Evolutionary conservation across 768 basidiomycete genomes (phyloP), one percentile per base, ranked within the genome.

Genomic region (Russula earlei): DNA sequence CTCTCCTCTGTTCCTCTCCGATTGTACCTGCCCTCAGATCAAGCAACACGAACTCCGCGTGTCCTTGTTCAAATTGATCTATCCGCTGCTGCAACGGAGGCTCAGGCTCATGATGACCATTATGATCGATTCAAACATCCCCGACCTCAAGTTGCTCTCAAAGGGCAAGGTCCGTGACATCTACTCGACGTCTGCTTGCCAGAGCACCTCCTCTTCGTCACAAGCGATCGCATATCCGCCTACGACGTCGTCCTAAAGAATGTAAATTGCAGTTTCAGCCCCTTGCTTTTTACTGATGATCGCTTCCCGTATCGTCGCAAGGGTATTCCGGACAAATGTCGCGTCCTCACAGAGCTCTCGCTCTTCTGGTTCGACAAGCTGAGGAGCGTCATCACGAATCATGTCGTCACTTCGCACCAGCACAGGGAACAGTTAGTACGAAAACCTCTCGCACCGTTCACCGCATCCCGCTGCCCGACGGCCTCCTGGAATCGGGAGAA

Each of bases 91-190:
- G n/a, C n/a, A n/a, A n/a, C n/a, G n/a, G n/a, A n/a, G n/a, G n/a
- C n/a, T n/a, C 8, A 3, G 10, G 33, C 46, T 33, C 7, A 38
- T 46, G 41, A 60, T 59, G 55, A 10, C 62, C 9, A 72, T 79
- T 7, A 67, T 85, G 27, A 76, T 78, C 40, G 69, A 77, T 48
- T 80, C 83, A 4, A 64, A 84, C 64, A 71, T 88, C 4, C 79
- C 81, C 20, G 74, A 67, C 24, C 76, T 96, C 49, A 78, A 72
- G 24, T 73, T 97, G 2, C 56, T 97, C 31, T 92, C 91, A 1
- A 82, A 78, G 67, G 96, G 96, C 55, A 99, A 99, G 78, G 96
- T 99, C 20, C 83, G 96, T 54, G 95, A 98, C 70, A 85, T 99
- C 66, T 98, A 99, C 71, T 65, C 79, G 31, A 84, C 82, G 12